These are phyloP conservation scores for Chalaropsis thielavioides DNA, from an alignment of 2,329 filamentous ascomycete genomes.

Conservation along the genomic window DNA sequence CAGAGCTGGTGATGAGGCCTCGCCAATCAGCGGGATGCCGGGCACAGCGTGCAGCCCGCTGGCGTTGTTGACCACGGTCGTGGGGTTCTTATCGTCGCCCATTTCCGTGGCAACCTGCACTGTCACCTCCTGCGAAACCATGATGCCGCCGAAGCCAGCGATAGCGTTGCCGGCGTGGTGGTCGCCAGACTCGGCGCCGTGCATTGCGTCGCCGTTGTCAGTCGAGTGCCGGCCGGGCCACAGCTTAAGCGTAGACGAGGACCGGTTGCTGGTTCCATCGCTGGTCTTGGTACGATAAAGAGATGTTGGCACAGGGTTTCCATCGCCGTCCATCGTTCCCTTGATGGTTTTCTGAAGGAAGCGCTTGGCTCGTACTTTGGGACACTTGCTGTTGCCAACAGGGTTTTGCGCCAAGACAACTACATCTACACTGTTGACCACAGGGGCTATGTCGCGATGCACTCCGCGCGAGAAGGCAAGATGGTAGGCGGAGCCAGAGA, in stretches of 20 bases:
- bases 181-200: neutral
- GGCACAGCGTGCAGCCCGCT: conserved; percentile 2
- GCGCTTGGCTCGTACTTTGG: conserved; percentile 1
- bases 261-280: conserved; percentile 22
- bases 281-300: conserved; percentile 18
- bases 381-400: neutral
- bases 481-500: conserved; percentile 39
- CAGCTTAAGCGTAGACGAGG: conserved; percentile 25
- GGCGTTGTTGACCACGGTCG: neutral
- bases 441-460: conserved; percentile 44
- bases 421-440: conserved; percentile 25
- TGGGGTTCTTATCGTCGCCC: conserved; percentile 15
- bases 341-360: conserved; percentile 13
- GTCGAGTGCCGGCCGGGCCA: conserved; percentile 21
- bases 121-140: conserved; percentile 47
- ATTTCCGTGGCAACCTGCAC: conserved; percentile 28
- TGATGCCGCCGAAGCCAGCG: conserved; percentile 38
- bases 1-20: conserved; percentile 5
- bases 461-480: conserved; percentile 45
- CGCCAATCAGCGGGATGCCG: conserved; percentile 13
- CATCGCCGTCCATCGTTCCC: conserved; percentile 22
- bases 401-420: neutral
- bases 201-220: neutral
- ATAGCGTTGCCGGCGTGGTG: conserved; percentile 13
- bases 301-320: conserved; percentile 22